Evolutionary conservation across 2,329 filamentous ascomycete genomes (phyloP).

Genomic region (Clarireedia homoeocarpa): DNA sequence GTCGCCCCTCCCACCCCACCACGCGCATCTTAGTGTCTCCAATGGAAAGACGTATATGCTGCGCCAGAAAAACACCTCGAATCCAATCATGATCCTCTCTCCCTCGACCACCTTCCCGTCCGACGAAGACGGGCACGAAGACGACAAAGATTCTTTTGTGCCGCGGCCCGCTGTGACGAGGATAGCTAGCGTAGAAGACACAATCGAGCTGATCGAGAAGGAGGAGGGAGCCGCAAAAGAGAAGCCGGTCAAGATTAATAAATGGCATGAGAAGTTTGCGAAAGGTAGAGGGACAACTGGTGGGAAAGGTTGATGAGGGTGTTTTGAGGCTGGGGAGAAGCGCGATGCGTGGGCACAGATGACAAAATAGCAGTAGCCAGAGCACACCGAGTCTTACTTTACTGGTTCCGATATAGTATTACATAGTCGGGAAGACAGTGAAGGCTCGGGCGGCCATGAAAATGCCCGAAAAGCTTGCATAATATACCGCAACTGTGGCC

Average conservation of each 20-base stretch:
- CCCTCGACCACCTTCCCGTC: conserved; percentile 25
- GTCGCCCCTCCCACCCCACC: conserved; percentile 24
- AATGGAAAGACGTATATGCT: conserved; percentile 46
- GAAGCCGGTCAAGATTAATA: conserved; percentile 32
- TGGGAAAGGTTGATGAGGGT: neutral
- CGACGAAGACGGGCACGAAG: conserved; percentile 13
- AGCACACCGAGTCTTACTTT: too few relatives aligned
- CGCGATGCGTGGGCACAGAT: too few relatives aligned
- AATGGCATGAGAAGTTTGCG: conserved; percentile 54
- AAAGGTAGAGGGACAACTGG: conserved; percentile 16
- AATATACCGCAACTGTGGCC: too few relatives aligned
- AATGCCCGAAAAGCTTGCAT: too few relatives aligned
- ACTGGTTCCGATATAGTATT: too few relatives aligned
- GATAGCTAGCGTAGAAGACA: conserved; percentile 52
- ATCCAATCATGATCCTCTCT: conserved; percentile 51
- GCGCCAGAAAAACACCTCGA: conserved; percentile 60
- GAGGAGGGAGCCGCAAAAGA: conserved; percentile 21
- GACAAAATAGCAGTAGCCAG: too few relatives aligned
- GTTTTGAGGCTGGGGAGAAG: neutral
- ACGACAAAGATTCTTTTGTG: conserved; percentile 18
- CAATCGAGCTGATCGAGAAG: conserved; percentile 49
- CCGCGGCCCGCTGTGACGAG: conserved; percentile 36
- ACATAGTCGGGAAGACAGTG: too few relatives aligned
- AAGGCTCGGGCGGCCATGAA: too few relatives aligned
- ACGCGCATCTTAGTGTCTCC: conserved; percentile 24